phyloP scores from a whole-genome alignment of 1,284 basidiomycete species.

The Mycosarcoma mackinlayi region DNA sequence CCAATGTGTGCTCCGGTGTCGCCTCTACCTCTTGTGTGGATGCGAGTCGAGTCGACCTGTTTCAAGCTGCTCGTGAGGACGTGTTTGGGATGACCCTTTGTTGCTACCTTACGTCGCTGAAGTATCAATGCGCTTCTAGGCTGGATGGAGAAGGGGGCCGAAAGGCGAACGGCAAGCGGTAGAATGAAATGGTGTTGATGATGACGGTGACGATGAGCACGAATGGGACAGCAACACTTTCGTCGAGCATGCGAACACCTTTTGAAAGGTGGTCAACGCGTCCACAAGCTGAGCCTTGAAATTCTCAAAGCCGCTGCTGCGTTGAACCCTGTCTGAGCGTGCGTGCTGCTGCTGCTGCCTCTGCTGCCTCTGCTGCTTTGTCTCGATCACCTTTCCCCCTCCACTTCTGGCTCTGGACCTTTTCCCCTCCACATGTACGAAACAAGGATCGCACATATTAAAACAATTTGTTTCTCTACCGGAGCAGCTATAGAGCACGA shows the following conservation, averaged over 20 bases:
- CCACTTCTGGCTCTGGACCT: conserved; percentile 2
- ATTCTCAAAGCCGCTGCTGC: not conserved
- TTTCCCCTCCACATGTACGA: no score
- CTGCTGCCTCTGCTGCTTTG: not conserved
- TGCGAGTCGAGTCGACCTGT: no score
- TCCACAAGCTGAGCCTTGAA: conserved; percentile 9
- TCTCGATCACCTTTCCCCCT: conserved; percentile 8
- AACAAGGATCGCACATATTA: no score
- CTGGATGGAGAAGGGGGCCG: no score
- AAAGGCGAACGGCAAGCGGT: not conserved
- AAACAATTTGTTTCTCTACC: no score
- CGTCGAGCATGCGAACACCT: not conserved
- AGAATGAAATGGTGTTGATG: not conserved
- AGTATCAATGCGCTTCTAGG: no score
- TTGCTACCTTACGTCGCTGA: no score
- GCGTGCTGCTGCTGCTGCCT: not conserved
- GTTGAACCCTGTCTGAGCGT: no score
- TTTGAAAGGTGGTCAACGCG: conserved; percentile 29
- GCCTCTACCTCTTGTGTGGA: no score
- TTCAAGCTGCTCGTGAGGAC: no score
- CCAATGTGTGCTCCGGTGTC: not conserved
- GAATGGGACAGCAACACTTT: conserved; percentile 16
- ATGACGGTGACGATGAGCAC: conserved; percentile 2
- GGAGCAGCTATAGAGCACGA: no score
- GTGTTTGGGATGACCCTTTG: no score